Conservation (phyloP, 2,329 filamentous ascomycete species). For the Alternaria triticimaculans region DNA sequence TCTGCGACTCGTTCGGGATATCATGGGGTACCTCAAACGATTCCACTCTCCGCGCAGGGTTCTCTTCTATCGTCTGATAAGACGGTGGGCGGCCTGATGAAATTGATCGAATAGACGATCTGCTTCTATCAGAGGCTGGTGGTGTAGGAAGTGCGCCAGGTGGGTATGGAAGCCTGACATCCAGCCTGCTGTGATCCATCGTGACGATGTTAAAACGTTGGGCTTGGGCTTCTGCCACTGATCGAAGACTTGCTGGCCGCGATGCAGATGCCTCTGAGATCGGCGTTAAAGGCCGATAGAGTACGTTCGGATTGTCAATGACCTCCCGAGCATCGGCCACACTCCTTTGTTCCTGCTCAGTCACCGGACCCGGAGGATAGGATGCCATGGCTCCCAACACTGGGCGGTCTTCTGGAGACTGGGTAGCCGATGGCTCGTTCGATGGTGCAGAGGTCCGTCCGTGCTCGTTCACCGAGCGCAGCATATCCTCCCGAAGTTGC, state of each 20-base stretch:
- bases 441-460: neutral
- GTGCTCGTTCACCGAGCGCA: neutral
- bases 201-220: neutral
- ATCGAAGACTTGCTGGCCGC: neutral
- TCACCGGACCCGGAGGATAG: neutral
- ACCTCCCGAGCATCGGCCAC: neutral
- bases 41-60: neutral
- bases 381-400: neutral
- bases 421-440: neutral
- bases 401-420: neutral
- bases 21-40: neutral
- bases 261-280: neutral
- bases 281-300: neutral
- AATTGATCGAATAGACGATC: neutral
- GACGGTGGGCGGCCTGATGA: neutral
- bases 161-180: accelerated
- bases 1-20: neutral
- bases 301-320: neutral
- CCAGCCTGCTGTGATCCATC: neutral
- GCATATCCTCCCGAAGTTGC: neutral
- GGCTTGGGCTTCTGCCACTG: neutral
- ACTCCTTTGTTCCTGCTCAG: neutral
- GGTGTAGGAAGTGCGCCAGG: neutral
- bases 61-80: neutral
- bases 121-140: neutral